Conservation (phyloP, 345 rosid species). For the Bretschneidera sinensis region DNA sequence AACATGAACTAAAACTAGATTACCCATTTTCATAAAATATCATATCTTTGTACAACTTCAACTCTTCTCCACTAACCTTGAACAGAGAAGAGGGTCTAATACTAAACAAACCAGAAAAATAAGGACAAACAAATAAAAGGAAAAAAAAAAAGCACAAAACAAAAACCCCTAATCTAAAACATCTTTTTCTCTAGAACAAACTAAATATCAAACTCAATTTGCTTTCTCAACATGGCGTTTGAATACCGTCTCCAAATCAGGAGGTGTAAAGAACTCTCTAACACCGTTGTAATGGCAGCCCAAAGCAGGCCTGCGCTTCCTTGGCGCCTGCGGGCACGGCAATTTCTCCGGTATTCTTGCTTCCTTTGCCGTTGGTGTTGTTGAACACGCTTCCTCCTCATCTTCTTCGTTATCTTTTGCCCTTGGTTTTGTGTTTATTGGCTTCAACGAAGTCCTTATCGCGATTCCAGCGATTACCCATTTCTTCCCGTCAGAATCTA, state of each 20-base stretch:
- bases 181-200: neutral
- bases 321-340: conserved; percentile 82
- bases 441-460: conserved; percentile 57
- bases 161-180: conserved; percentile 13
- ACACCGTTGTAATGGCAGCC: conserved; percentile 47
- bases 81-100: conserved; percentile 14
- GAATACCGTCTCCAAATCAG: conserved; percentile 77
- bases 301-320: conserved; percentile 55
- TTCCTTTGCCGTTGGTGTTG: conserved; percentile 78
- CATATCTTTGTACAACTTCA: conserved; percentile 38
- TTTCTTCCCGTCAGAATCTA: conserved; percentile 58
- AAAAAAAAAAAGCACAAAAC: neutral
- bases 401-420: conserved; percentile 26
- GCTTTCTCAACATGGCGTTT: conserved; percentile 57
- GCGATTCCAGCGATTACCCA: conserved; percentile 79
- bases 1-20: conserved; percentile 14
- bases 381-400: conserved; percentile 45
- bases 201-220: conserved; percentile 21
- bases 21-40: conserved; percentile 32
- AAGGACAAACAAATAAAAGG: neutral
- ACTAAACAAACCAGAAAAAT: conserved; percentile 3
- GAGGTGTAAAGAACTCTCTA: conserved; percentile 77
- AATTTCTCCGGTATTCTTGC: conserved; percentile 66
- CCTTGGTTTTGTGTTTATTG: conserved; percentile 53
- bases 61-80: conserved; percentile 15